These are phyloP conservation scores for Sporothrix pallida DNA, from an alignment of 2,329 filamentous ascomycete species.

Conservation along the genomic window DNA sequence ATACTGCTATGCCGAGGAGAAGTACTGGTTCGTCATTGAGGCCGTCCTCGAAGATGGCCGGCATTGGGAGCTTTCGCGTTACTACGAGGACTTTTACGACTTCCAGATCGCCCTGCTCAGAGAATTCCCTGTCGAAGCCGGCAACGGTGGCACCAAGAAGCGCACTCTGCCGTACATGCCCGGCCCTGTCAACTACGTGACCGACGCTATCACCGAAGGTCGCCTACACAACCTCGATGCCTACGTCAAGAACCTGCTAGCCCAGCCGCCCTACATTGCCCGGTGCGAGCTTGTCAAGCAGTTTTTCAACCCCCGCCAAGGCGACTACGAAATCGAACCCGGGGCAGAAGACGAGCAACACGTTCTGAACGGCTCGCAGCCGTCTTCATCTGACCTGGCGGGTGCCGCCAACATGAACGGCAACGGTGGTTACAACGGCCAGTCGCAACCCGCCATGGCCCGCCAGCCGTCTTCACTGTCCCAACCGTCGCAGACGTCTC, in stretches of 20 bases:
- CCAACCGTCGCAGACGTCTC: constrained; percentile 62
- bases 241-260: constrained; percentile 90
- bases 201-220: constrained; percentile 95
- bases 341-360: constrained; percentile 70
- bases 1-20: constrained; percentile 95
- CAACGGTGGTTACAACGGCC: constrained; percentile 49
- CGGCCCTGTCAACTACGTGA: constrained; percentile 95
- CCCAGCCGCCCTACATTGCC: constrained; percentile 82
- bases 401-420: constrained; percentile 67
- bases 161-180: constrained; percentile 96
- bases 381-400: constrained; percentile 58
- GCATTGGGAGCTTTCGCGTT: constrained; percentile 90
- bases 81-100: constrained; percentile 99
- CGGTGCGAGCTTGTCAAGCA: constrained; percentile 83
- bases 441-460: constrained; percentile 47
- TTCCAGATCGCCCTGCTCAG: constrained; percentile 95
- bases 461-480: constrained; percentile 56
- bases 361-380: constrained; percentile 27
- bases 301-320: constrained; percentile 87
- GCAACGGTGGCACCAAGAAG: constrained; percentile 78
- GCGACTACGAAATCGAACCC: constrained; percentile 90
- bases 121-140: constrained; percentile 89
- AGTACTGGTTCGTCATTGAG: constrained; percentile 98
- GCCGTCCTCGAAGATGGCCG: constrained; percentile 87
- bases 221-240: constrained; percentile 91